phyloP scores from a whole-genome alignment of 2,329 filamentous ascomycete genomes.

The Mycosphaerelloides madeirae region DNA sequence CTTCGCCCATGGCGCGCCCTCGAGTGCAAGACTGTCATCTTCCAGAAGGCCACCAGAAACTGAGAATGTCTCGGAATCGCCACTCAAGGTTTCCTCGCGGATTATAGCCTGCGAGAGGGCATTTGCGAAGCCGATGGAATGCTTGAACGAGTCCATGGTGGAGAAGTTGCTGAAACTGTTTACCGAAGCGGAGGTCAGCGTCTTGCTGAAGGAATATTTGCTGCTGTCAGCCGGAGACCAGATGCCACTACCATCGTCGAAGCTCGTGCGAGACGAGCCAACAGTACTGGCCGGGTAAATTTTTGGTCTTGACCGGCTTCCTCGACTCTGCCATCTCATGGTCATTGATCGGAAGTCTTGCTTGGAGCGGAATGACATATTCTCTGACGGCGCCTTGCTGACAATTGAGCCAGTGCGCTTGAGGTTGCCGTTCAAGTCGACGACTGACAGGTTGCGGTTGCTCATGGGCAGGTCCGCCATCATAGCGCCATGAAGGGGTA shows the following conservation, averaged over 20 bases:
- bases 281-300: conserved; percentile 73
- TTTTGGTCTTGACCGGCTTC: conserved; percentile 75
- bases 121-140: conserved; percentile 96
- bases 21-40: conserved; percentile 85
- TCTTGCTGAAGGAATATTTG: conserved; percentile 85
- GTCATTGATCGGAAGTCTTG: conserved; percentile 59
- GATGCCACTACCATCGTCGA: conserved; percentile 83
- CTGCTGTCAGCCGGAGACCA: conserved; percentile 92
- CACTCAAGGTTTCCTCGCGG: conserved; percentile 65
- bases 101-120: conserved; percentile 95
- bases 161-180: conserved; percentile 77
- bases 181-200: conserved; percentile 84
- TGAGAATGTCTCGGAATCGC: conserved; percentile 33
- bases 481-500: conserved; percentile 77
- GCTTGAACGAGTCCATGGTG: conserved; percentile 66
- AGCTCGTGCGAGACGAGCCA: conserved; percentile 86
- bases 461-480: conserved; percentile 34
- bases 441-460: conserved; percentile 59
- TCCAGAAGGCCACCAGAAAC: conserved; percentile 58
- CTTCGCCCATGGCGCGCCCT: conserved; percentile 96
- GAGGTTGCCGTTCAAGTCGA: conserved; percentile 44
- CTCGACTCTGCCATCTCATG: conserved; percentile 66
- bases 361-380: conserved; percentile 63
- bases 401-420: conserved; percentile 85
- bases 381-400: conserved; percentile 88